These are phyloP conservation scores for Chalaropsis thielavioides DNA, from an alignment of 2,329 filamentous ascomycete genomes.

Conservation along the genomic window DNA sequence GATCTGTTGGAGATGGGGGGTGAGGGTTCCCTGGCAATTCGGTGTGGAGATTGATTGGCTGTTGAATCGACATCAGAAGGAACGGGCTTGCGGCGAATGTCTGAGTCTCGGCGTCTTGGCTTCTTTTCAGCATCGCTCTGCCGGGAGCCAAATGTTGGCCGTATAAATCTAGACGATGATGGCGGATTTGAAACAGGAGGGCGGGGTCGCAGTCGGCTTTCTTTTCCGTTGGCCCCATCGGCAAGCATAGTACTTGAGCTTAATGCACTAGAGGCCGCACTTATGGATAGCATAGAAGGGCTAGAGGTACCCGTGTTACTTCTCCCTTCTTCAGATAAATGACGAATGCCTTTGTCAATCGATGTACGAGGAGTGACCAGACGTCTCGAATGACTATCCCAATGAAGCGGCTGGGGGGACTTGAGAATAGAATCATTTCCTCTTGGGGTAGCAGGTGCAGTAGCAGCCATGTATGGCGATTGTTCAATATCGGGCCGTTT, in stretches of 20 bases:
- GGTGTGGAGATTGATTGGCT: not conserved
- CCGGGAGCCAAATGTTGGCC: not conserved
- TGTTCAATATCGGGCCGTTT: slow-evolving; percentile 23
- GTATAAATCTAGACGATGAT: slow-evolving; percentile 16
- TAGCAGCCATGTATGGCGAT: slow-evolving; percentile 19
- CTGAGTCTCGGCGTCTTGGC: slow-evolving; percentile 1
- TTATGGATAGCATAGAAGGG: slow-evolving; percentile 37
- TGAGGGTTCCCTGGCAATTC: slow-evolving; percentile 3
- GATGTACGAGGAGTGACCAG: slow-evolving; percentile 27
- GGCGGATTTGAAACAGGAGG: slow-evolving; percentile 11
- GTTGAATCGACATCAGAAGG: not conserved
- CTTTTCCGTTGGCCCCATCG: slow-evolving; percentile 5
- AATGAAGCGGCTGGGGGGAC: slow-evolving; percentile 28
- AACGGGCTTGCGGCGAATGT: slow-evolving; percentile 16
- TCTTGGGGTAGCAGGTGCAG: slow-evolving; percentile 21
- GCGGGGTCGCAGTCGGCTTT: slow-evolving; percentile 7
- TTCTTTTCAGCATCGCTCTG: slow-evolving; percentile 9
- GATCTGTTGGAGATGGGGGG: slow-evolving; percentile 12
- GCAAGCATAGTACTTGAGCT: slow-evolving; percentile 21
- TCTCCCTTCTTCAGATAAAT: slow-evolving; percentile 23
- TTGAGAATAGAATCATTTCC: slow-evolving; percentile 19
- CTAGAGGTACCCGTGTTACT: slow-evolving; percentile 30
- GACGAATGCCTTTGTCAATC: slow-evolving; percentile 18
- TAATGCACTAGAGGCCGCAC: slow-evolving; percentile 42
- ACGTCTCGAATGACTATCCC: slow-evolving; percentile 42